Conservation (phyloP, 164 flowering plant species). For the Euptelea pleiosperma region DNA sequence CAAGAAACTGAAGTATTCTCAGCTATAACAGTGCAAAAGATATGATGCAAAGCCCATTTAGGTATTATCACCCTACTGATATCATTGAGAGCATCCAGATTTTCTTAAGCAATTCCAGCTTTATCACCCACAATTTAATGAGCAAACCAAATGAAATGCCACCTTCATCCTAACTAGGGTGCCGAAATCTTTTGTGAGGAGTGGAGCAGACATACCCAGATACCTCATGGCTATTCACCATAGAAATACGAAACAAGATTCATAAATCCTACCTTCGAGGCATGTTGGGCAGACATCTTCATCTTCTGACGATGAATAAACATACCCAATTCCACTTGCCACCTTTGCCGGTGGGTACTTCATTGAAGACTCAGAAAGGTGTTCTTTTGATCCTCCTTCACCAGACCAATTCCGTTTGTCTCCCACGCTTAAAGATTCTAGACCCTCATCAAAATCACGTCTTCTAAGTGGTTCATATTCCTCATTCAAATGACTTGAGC, state of each 20-base stretch:
- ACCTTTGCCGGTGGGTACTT: conserved; percentile 45
- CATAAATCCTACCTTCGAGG: conserved; percentile 72
- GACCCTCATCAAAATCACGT: conserved; percentile 39
- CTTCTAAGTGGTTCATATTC: conserved; percentile 73
- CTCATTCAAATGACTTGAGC: conserved; percentile 79
- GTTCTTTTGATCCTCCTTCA: conserved; percentile 57
- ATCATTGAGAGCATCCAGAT: no score
- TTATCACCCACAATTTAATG: no score
- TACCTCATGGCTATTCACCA: not conserved
- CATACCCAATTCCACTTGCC: conserved; percentile 35
- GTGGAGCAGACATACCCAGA: no score
- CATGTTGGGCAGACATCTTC: conserved; percentile 99
- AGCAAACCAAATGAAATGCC: no score
- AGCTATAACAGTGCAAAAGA: not conserved
- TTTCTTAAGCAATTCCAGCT: no score
- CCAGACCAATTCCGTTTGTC: conserved; percentile 59
- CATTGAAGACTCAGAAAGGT: conserved; percentile 41
- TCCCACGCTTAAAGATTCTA: conserved; percentile 38
- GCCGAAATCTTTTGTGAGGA: no score
- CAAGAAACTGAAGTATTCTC: not conserved
- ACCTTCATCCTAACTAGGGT: no score
- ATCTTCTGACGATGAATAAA: conserved; percentile 74
- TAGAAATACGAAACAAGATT: not conserved
- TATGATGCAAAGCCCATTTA: not conserved
- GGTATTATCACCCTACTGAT: no score